phyloP scores from a whole-genome alignment of 2,329 filamentous ascomycete species.

The Colletotrichum truncatum region DNA sequence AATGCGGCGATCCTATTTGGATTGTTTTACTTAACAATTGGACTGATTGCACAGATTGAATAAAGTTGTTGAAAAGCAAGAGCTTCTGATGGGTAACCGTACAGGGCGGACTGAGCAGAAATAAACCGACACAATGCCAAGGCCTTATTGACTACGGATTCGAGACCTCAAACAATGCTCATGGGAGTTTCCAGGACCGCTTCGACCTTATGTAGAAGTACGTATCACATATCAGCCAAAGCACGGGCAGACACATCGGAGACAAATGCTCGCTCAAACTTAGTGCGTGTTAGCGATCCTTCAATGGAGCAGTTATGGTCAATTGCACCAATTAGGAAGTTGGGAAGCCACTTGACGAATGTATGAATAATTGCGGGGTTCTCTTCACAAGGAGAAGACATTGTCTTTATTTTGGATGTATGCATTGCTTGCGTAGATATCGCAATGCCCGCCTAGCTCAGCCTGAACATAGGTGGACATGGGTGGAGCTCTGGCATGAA shows the following conservation, averaged over 20 bases:
- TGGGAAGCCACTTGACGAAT: too few species aligned
- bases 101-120: background rate
- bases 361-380: too few species aligned
- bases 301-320: slow-evolving; percentile 13
- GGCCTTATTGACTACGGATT: background rate
- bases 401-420: too few species aligned
- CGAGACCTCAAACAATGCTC: slow-evolving; percentile 10
- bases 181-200: background rate
- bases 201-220: background rate
- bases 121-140: slow-evolving; percentile 24
- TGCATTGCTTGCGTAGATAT: too few species aligned
- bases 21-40: slow-evolving; percentile 42
- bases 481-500: background rate
- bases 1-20: slow-evolving; percentile 55
- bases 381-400: too few species aligned
- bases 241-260: slow-evolving; percentile 7
- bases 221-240: background rate
- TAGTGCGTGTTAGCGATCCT: slow-evolving; percentile 17
- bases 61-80: background rate
- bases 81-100: background rate
- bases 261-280: background rate
- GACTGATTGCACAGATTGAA: background rate
- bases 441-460: background rate
- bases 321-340: background rate
- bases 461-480: background rate